phyloP scores from a whole-genome alignment of 768 basidiomycete species.

The Cyclocybe aegerita region DNA sequence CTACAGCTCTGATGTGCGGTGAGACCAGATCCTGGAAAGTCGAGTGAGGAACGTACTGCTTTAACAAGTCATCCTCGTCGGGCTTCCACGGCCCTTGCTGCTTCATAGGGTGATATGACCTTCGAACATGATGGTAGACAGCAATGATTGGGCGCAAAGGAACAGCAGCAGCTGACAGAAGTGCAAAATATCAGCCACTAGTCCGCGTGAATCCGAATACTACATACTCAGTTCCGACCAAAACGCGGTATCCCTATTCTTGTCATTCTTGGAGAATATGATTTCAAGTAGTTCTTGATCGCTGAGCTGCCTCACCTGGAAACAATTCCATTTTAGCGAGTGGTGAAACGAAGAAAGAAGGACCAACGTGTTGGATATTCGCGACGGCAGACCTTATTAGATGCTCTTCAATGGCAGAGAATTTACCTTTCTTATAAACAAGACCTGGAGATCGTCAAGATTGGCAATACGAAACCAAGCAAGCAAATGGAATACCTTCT shows the following conservation, averaged over 20 bases:
- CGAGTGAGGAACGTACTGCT: slow-evolving; percentile 46
- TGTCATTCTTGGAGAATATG: slow-evolving; percentile 68
- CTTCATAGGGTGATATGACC: slow-evolving; percentile 67
- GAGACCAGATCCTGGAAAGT: neutral
- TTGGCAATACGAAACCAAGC: neutral
- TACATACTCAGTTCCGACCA: slow-evolving; percentile 79
- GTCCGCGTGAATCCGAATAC: neutral
- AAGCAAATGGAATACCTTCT: slow-evolving; percentile 46
- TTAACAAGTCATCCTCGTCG: slow-evolving; percentile 63
- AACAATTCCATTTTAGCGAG: slow-evolving; percentile 1
- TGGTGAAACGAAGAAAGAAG: neutral
- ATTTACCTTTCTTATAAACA: slow-evolving; percentile 87
- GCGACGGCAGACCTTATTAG: slow-evolving; percentile 67
- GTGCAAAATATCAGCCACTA: slow-evolving; percentile 6
- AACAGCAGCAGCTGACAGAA: slow-evolving; percentile 57
- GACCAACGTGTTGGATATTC: slow-evolving; percentile 56
- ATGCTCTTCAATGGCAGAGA: slow-evolving; percentile 75
- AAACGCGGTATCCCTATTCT: slow-evolving; percentile 62
- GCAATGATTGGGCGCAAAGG: slow-evolving; percentile 79
- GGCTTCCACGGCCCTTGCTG: slow-evolving; percentile 69
- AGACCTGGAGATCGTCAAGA: slow-evolving; percentile 46
- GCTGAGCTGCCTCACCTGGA: slow-evolving; percentile 49
- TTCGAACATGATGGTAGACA: slow-evolving; percentile 79
- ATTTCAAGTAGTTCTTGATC: slow-evolving; percentile 58
- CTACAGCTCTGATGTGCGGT: slow-evolving; percentile 54